These are phyloP conservation scores for Tillandsia fasciculata DNA, from an alignment of 176 grass and related monocot species.

Conservation along the genomic window DNA sequence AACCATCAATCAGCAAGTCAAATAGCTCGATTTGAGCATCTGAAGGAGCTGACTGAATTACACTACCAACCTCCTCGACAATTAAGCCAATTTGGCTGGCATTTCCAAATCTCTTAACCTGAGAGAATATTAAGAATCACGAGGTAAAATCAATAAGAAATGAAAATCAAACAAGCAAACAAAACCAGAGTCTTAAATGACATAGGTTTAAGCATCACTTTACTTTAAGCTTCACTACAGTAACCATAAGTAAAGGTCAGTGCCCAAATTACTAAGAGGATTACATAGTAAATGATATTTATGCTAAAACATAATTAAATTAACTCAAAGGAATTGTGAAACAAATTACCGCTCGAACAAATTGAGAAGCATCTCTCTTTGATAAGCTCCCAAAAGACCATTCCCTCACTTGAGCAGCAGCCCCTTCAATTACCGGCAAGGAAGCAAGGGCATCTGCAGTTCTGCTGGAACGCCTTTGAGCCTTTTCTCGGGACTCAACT, in stretches of 20 bases:
- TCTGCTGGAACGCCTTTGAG: conserved; percentile 73
- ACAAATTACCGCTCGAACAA: conserved; percentile 76
- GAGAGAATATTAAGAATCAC: conserved; percentile 15
- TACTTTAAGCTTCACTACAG: not conserved
- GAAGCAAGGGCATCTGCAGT: conserved; percentile 40
- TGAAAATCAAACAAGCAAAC: conserved; percentile 7
- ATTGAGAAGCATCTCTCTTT: conserved; percentile 92
- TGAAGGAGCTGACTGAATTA: conserved; percentile 49
- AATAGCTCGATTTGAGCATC: conserved; percentile 83
- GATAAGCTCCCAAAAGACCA: conserved; percentile 79
- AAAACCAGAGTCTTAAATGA: not conserved
- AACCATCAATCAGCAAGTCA: conserved; percentile 80
- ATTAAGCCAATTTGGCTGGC: conserved; percentile 74
- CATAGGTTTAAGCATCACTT: not conserved
- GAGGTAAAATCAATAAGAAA: not conserved
- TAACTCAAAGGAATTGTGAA: not conserved
- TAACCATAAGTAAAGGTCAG: too few relatives aligned
- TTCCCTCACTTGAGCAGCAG: conserved; percentile 77
- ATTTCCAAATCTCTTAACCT: conserved; percentile 96
- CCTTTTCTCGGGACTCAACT: conserved; percentile 57
- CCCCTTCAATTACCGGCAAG: conserved; percentile 67
- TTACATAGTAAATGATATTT: too few relatives aligned
- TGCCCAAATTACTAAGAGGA: too few relatives aligned
- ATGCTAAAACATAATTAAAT: too few relatives aligned
- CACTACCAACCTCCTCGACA: conserved; percentile 74